A percentile compares a stretch with the other conserved stretches of the same genome.
Evolutionary conservation across 2,329 filamentous ascomycete species (phyloP).

Genomic region (Claviceps cyperi): DNA sequence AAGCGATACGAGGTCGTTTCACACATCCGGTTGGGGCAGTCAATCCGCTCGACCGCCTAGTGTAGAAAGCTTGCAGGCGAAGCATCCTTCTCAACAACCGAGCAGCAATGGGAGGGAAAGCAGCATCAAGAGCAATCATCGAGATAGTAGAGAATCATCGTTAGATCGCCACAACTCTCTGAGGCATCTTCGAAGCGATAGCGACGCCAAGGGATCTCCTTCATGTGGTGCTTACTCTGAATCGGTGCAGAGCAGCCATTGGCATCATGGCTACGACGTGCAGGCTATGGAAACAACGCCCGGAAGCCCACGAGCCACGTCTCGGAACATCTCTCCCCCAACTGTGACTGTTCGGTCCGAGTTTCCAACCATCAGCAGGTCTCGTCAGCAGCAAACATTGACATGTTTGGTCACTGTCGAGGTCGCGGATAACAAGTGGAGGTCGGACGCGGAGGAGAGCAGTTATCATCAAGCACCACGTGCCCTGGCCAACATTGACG

Average conservation of each 20-base stretch:
- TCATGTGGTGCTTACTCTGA: slow-evolving; percentile 74
- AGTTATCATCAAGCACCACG: slow-evolving; percentile 32
- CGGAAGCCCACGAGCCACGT: slow-evolving; percentile 53
- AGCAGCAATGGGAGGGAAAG: slow-evolving; percentile 16
- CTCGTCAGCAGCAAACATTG: slow-evolving; percentile 84
- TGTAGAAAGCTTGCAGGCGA: slow-evolving; percentile 25
- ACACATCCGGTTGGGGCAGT: slow-evolving; percentile 51
- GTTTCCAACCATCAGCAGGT: slow-evolving; percentile 85
- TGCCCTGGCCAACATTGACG: slow-evolving; percentile 31
- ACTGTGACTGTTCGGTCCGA: slow-evolving; percentile 92
- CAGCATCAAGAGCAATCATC: slow-evolving; percentile 24
- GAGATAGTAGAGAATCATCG: slow-evolving; percentile 34
- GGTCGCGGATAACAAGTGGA: slow-evolving; percentile 85
- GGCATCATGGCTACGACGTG: slow-evolving; percentile 86
- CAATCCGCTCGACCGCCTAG: slow-evolving; percentile 42
- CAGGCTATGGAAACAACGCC: slow-evolving; percentile 89
- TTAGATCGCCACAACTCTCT: slow-evolving; percentile 32
- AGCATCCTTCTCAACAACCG: slow-evolving; percentile 19
- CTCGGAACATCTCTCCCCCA: slow-evolving; percentile 78
- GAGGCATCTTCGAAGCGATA: slow-evolving; percentile 62
- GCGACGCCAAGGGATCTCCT: slow-evolving; percentile 55
- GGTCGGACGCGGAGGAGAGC: slow-evolving; percentile 68
- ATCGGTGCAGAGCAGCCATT: slow-evolving; percentile 52
- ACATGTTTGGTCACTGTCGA: slow-evolving; percentile 92
- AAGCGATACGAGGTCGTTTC: slow-evolving; percentile 43